Evolutionary conservation across 352 stramenopile genomes (phyloP), one percentile per base, ranked within the genome.

Genomic region (Peronospora belbahrii): DNA sequence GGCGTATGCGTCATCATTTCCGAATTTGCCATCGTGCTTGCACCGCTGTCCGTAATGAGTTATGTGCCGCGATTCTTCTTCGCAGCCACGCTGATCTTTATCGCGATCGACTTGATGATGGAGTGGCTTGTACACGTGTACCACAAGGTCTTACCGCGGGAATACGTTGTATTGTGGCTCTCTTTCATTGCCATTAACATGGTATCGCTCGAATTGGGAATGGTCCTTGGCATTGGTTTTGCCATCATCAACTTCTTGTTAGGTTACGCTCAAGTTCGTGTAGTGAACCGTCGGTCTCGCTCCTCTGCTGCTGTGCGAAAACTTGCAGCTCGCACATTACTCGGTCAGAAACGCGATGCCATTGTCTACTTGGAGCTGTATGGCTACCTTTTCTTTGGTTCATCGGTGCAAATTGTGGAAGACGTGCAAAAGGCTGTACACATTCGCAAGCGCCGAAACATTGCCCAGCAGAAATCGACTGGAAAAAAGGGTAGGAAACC

Each of bases 21-120:
- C 19, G 88, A 96, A 60, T 85, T 96, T 35, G 77, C 74, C 17
- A 76, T 97, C 32, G 81, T 90, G 20, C 48, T 98, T 4, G 47
- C 96, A 18, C 94, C 95, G 14, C 59, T 98, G 33, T 88, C 93
- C n/a, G 69, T 98, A 35, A 85, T 98, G 59, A 89, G 84, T 38
- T 96, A 90, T 48, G 65, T 98, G 13, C 96, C 96, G 5, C 95
- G 92, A 11, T 97, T 97, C 60, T 98, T 99, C 71, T 99, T 99
- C 58, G 96, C 93, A 4, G 92, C 89, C 9, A 85, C 97, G 24
- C 67, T 99, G 13, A 89, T 98, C 13, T 97, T 99, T 62, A 98
- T 99, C 51, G 95, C 90, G 22, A 80, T 97, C 9, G 95, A 98
- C 66, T 65, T 99, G 0, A 90, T 98, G 83, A 62, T 92, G 48